These are phyloP conservation scores for Avena sativa DNA, from an alignment of 176 grass and related monocot species.

Conservation along the genomic window DNA sequence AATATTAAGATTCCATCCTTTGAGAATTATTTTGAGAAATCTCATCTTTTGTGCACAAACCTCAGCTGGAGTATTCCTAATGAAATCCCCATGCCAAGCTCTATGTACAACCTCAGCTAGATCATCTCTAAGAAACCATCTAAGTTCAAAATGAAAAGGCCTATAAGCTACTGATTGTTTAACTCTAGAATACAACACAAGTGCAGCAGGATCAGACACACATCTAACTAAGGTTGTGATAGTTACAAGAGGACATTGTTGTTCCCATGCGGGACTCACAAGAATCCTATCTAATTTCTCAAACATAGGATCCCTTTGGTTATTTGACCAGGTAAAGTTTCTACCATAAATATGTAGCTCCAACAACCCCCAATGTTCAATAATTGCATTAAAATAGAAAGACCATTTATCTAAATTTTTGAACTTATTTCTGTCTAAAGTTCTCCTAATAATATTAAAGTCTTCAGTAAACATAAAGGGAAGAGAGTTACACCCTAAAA, in stretches of 20 bases:
- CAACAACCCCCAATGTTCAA: not conserved
- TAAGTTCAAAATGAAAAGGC: not conserved
- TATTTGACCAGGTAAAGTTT: not conserved
- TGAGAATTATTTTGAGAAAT: no score
- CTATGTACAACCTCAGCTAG: not conserved
- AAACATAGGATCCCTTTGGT: not conserved
- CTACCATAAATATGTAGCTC: not conserved
- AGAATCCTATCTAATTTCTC: not conserved
- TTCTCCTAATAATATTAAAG: not conserved
- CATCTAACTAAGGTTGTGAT: not conserved
- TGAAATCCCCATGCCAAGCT: not conserved
- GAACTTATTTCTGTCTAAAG: not conserved
- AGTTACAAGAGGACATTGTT: not conserved
- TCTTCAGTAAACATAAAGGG: not conserved
- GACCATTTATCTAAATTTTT: not conserved
- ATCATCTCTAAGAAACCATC: not conserved
- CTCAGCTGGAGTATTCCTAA: not conserved
- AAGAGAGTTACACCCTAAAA: not conserved
- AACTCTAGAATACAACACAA: not conserved
- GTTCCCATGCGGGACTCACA: not conserved
- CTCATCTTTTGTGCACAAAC: not conserved
- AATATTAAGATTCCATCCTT: no score
- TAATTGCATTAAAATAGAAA: not conserved
- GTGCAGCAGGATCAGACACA: not conserved
- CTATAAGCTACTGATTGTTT: not conserved